Conservation (phyloP, 805 yeast species). For the Pichia nakasei region DNA sequence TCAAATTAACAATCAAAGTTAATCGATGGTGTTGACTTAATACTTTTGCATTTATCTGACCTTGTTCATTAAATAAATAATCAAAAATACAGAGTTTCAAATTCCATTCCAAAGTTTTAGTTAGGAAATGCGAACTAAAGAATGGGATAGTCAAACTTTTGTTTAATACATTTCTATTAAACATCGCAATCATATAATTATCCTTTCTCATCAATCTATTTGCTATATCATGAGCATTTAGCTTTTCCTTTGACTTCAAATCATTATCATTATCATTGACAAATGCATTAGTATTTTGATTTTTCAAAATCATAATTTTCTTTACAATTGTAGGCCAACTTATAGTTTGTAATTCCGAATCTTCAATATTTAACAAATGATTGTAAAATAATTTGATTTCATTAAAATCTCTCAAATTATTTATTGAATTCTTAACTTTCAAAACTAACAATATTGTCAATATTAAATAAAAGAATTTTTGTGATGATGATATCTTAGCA, state of each 20-base stretch:
- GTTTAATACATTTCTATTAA: conserved; percentile 69
- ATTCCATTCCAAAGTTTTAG: conserved; percentile 93
- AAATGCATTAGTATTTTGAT: conserved; percentile 77
- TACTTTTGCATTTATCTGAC: conserved; percentile 67
- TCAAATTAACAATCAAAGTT: conserved; percentile 57
- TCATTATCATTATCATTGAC: conserved; percentile 36
- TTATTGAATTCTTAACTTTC: conserved; percentile 44
- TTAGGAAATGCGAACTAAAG: conserved; percentile 36
- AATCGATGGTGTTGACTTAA: conserved; percentile 64
- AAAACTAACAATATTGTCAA: conserved; percentile 46
- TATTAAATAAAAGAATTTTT: conserved; percentile 55
- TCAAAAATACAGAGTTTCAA: conserved; percentile 81
- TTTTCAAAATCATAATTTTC: conserved; percentile 62
- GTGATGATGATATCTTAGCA: conserved; percentile 34
- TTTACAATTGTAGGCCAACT: conserved; percentile 86
- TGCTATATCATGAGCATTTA: conserved; percentile 91
- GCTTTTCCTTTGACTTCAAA: conserved; percentile 58
- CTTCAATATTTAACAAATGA: conserved; percentile 60
- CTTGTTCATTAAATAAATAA: conserved; percentile 72
- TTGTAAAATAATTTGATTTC: conserved; percentile 75
- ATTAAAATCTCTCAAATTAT: conserved; percentile 55
- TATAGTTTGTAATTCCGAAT: conserved; percentile 82
- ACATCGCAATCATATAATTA: conserved; percentile 84
- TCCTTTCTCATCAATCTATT: conserved; percentile 94
- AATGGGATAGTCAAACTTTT: conserved; percentile 42